Percentiles rank a stretch among this genome's conserved stretches.
Evolutionary conservation across 768 basidiomycete species (phyloP).

Genomic region (Kwoniella europaea): DNA sequence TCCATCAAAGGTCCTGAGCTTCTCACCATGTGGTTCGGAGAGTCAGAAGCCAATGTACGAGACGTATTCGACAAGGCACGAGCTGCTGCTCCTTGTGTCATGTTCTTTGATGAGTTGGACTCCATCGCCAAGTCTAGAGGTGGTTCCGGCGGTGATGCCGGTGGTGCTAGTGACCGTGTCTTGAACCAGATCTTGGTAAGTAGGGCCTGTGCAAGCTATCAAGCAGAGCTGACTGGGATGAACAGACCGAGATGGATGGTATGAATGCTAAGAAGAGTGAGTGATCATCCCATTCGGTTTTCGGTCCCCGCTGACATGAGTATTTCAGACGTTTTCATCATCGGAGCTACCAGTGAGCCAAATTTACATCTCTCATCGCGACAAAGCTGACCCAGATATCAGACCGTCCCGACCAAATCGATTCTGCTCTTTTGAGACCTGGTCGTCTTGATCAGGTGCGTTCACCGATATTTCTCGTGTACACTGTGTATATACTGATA

Average conservation of each 20-base stretch:
- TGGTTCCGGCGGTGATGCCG: constrained; percentile 74
- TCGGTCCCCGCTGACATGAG: background rate
- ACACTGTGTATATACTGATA: background rate
- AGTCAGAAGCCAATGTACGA: constrained; percentile 99
- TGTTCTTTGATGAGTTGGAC: constrained; percentile 99
- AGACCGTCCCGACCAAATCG: constrained; percentile 92
- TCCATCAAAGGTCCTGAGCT: constrained; percentile 99
- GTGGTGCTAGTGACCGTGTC: constrained; percentile 96
- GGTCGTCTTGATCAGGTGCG: constrained; percentile 84
- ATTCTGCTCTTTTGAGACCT: constrained; percentile 94
- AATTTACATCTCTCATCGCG: constrained; percentile 66
- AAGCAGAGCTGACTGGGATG: constrained; percentile 14
- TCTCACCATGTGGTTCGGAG: constrained; percentile 99
- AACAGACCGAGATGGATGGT: constrained; percentile 90
- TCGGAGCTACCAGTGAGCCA: constrained; percentile 93
- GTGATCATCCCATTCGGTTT: background rate
- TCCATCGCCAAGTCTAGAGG: constrained; percentile 98
- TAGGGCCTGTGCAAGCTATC: background rate
- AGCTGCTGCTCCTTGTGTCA: constrained; percentile 97
- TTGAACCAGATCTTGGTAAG: constrained; percentile 67
- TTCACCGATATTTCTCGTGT: background rate
- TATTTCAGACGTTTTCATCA: constrained; percentile 81
- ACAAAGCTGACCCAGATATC: constrained; percentile 47
- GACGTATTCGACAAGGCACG: constrained; percentile 99
- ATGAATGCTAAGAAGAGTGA: constrained; percentile 76